These are phyloP conservation scores for Cardamine chenopodiifolia DNA, from an alignment of 345 rosid species.

Conservation along the genomic window DNA sequence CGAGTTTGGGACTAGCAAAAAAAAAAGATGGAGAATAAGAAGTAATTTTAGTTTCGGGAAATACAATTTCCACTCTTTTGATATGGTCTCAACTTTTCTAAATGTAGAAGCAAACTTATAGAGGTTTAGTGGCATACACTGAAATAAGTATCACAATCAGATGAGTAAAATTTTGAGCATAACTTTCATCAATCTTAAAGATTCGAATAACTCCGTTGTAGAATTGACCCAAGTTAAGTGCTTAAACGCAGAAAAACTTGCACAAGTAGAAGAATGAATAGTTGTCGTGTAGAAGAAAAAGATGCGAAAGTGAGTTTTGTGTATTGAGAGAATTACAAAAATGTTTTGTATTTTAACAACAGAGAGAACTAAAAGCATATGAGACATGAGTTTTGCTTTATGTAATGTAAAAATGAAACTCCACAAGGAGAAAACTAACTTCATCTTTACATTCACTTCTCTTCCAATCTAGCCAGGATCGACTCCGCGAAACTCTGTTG, in stretches of 20 bases:
- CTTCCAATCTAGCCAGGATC: constrained; percentile 73
- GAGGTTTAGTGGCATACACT: constrained; percentile 3
- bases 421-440: neutral
- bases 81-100: constrained; percentile 2
- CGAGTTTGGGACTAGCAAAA: constrained; percentile 16
- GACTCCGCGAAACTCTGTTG: constrained; percentile 91
- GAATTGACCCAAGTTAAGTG: no score
- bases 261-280: no score
- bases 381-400: neutral
- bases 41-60: constrained; percentile 10
- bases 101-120: constrained; percentile 1
- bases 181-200: neutral
- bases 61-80: neutral
- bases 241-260: no score
- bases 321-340: constrained; percentile 18
- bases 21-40: neutral
- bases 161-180: neutral
- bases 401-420: constrained; percentile 5
- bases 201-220: neutral
- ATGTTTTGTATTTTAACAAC: neutral
- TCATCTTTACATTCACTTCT: constrained; percentile 51
- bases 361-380: constrained; percentile 7
- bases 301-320: constrained; percentile 5
- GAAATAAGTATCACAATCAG: neutral
- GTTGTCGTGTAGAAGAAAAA: no score